Conservation (phyloP, 495 filamentous ascomycete species). For the Lepraria neglecta region DNA sequence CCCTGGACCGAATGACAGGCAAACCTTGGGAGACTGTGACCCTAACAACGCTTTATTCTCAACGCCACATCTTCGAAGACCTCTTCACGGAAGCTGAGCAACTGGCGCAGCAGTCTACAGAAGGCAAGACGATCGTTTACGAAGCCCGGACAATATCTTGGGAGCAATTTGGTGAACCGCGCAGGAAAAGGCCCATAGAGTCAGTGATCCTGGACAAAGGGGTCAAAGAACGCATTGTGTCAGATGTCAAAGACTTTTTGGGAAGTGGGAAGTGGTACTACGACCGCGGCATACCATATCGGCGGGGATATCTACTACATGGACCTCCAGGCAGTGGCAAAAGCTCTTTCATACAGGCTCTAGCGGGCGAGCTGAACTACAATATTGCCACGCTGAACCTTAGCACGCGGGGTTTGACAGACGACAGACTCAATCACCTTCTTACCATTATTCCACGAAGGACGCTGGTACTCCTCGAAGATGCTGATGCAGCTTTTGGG, state of each 20-base stretch:
- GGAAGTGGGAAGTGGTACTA: slow-evolving; percentile 78
- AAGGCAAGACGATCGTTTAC: slow-evolving; percentile 94
- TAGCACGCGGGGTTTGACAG: slow-evolving; percentile 85
- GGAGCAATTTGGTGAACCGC: slow-evolving; percentile 79
- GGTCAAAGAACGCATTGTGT: slow-evolving; percentile 76
- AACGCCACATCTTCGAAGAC: slow-evolving; percentile 77
- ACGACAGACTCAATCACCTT: slow-evolving; percentile 83
- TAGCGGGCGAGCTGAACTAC: slow-evolving; percentile 88
- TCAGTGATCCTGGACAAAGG: slow-evolving; percentile 85
- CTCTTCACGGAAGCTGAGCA: slow-evolving; percentile 80
- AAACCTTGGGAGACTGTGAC: slow-evolving; percentile 91
- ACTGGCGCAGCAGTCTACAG: slow-evolving; percentile 64
- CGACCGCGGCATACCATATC: slow-evolving; percentile 90
- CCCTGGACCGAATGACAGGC: slow-evolving; percentile 65
- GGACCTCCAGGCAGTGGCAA: slow-evolving; percentile 94
- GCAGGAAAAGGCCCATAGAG: slow-evolving; percentile 76
- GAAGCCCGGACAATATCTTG: slow-evolving; percentile 74
- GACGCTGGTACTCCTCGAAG: slow-evolving; percentile 83
- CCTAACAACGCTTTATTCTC: slow-evolving; percentile 81
- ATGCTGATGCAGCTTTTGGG: slow-evolving; percentile 88
- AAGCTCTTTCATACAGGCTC: slow-evolving; percentile 90
- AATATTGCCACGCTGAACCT: slow-evolving; percentile 91
- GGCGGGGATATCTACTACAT: slow-evolving; percentile 87
- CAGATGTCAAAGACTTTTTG: slow-evolving; percentile 80
- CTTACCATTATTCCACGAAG: slow-evolving; percentile 80